Percentiles rank a stretch among this genome's conserved stretches.
phyloP scores from a whole-genome alignment of 179 eudicot species.

The Monotropa hypopitys region DNA sequence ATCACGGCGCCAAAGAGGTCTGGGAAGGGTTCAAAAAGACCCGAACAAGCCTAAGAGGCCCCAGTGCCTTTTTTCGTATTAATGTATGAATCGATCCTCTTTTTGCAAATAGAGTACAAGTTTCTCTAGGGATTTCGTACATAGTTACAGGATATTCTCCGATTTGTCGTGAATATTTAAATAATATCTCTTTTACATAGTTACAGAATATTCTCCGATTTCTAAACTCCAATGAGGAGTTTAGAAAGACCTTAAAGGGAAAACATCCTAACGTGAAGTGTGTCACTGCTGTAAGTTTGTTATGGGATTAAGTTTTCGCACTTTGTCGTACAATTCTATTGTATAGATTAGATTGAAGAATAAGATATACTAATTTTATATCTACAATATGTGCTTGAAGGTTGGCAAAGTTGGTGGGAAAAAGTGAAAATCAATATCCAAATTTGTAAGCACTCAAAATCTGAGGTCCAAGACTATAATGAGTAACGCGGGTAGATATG shows the following conservation, averaged over 20 bases:
- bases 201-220: no score
- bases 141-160: no score
- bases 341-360: no score
- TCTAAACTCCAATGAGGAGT: conserved; percentile 51
- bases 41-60: conserved; percentile 66
- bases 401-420: conserved; percentile 63
- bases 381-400: conserved; percentile 15
- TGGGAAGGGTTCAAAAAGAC: conserved; percentile 38
- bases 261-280: conserved; percentile 51
- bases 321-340: no score
- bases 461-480: no score
- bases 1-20: no score
- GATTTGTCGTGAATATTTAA: no score
- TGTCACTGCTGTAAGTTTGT: conserved; percentile 44
- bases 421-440: conserved; percentile 47
- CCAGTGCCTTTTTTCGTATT: conserved; percentile 53
- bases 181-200: no score
- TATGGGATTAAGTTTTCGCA: background rate
- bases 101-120: no score
- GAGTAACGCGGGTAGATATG: no score
- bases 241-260: conserved; percentile 44
- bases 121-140: no score
- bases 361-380: no score
- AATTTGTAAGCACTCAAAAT: conserved; percentile 27
- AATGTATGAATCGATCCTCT: conserved; percentile 33